Evolutionary conservation across 192 early-diverging fungal genomes (phyloP).

Genomic region (Entrophospora sp.): DNA sequence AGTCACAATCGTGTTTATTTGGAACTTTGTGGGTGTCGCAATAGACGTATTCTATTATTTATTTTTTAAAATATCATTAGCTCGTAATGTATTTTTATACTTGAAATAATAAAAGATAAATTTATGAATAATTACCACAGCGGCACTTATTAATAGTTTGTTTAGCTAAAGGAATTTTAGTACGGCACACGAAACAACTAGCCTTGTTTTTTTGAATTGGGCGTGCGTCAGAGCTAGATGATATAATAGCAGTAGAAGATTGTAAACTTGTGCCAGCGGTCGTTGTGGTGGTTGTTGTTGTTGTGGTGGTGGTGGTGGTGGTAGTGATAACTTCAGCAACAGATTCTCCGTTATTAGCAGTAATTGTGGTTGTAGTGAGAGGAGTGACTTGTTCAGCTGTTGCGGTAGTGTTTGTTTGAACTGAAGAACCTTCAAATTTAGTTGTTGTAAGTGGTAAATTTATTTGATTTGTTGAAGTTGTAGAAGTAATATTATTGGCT

Average conservation of each 20-base stretch:
- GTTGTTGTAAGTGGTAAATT: constrained; percentile 1
- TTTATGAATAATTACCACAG: constrained; percentile 36
- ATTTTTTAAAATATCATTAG: background rate
- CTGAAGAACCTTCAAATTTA: too few relatives aligned
- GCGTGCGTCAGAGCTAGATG: constrained; percentile 37
- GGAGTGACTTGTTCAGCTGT: too few relatives aligned
- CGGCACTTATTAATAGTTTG: constrained; percentile 72
- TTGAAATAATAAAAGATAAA: background rate
- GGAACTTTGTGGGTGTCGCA: constrained; percentile 67
- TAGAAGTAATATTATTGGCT: constrained; percentile 15
- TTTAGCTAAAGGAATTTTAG: constrained; percentile 69
- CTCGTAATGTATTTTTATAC: too few relatives aligned
- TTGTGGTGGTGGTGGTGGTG: constrained; percentile 21
- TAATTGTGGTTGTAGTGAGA: constrained; percentile 4
- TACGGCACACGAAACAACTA: constrained; percentile 57
- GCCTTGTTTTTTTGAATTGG: constrained; percentile 58
- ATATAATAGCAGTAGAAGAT: too few relatives aligned
- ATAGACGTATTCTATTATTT: constrained; percentile 49
- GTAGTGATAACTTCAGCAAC: background rate
- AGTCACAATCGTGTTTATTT: constrained; percentile 68
- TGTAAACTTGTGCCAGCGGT: constrained; percentile 3
- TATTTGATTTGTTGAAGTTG: constrained; percentile 22
- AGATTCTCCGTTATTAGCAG: constrained; percentile 5
- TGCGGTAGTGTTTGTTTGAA: too few relatives aligned
- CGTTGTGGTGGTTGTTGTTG: constrained; percentile 27